Evolutionary conservation across 2,329 filamentous ascomycete genomes (phyloP).

Genomic region (Botrytis hyacinthi): DNA sequence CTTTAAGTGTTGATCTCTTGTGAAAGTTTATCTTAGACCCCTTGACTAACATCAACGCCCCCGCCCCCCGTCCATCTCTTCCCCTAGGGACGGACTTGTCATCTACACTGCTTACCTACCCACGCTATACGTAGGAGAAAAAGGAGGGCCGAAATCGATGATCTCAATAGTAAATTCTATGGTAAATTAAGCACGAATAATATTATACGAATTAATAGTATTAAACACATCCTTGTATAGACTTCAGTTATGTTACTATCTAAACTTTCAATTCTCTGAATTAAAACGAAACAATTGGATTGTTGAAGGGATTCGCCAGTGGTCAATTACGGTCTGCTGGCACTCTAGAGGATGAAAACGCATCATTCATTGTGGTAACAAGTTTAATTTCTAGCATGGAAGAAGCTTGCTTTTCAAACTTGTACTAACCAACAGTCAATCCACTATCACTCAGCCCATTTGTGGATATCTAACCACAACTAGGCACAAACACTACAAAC

Average conservation of each 20-base stretch:
- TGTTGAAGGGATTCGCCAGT: neutral
- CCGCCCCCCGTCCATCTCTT: neutral
- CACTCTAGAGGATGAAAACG: neutral
- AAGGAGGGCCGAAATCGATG: conserved; percentile 35
- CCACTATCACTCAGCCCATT: neutral
- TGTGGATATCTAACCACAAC: neutral
- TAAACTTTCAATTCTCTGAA: conserved; percentile 19
- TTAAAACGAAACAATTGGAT: neutral
- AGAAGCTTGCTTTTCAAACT: neutral
- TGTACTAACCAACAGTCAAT: neutral
- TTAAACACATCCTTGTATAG: neutral
- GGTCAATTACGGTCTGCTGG: neutral
- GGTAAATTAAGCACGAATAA: neutral
- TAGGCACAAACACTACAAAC: neutral
- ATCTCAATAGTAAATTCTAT: no score
- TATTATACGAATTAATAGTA: neutral
- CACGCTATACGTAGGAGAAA: conserved; percentile 16
- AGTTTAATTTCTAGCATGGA: neutral
- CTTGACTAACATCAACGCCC: neutral
- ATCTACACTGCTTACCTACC: neutral
- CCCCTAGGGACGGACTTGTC: neutral
- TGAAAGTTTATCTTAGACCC: neutral
- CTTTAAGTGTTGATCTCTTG: neutral
- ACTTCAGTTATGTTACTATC: neutral
- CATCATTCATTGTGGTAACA: neutral